Conservation (phyloP, 257 asterid genomes). For the Solanum ahanhuiri region DNA sequence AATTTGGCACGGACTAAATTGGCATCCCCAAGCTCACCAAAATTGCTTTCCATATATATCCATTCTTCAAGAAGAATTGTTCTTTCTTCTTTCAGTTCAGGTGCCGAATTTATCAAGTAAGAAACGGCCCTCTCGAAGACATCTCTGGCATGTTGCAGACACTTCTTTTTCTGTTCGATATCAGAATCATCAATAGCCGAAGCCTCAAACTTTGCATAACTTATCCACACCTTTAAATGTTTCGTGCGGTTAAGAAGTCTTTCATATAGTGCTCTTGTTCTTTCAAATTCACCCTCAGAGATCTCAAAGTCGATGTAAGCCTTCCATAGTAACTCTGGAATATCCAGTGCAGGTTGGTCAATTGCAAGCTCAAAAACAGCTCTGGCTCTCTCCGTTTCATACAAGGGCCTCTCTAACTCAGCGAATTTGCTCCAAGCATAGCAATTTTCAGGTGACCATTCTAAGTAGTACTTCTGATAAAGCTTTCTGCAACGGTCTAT, state of each 20-base stretch:
- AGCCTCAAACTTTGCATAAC: constrained; percentile 56
- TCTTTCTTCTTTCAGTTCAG: constrained; percentile 54
- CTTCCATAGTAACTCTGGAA: not conserved
- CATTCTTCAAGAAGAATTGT: constrained; percentile 9
- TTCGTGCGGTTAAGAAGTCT: constrained; percentile 29
- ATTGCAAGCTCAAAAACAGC: constrained; percentile 18
- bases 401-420: constrained; percentile 42
- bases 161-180: constrained; percentile 28
- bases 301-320: constrained; percentile 79
- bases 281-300: constrained; percentile 65
- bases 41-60: constrained; percentile 57
- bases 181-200: constrained; percentile 40
- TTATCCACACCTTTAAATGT: too few species aligned
- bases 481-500: constrained; percentile 5
- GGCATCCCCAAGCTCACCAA: constrained; percentile 29
- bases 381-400: not conserved
- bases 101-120: constrained; percentile 58
- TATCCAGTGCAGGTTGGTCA: constrained; percentile 34
- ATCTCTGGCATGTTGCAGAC: constrained; percentile 20
- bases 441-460: constrained; percentile 53
- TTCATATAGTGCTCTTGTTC: constrained; percentile 81
- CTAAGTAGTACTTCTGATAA: constrained; percentile 29
- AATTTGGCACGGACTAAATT: constrained; percentile 54
- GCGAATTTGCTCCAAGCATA: constrained; percentile 52
- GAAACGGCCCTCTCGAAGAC: constrained; percentile 46